These are phyloP conservation scores for Ogataea siamensis DNA, from an alignment of 805 yeast genomes.

Conservation along the genomic window DNA sequence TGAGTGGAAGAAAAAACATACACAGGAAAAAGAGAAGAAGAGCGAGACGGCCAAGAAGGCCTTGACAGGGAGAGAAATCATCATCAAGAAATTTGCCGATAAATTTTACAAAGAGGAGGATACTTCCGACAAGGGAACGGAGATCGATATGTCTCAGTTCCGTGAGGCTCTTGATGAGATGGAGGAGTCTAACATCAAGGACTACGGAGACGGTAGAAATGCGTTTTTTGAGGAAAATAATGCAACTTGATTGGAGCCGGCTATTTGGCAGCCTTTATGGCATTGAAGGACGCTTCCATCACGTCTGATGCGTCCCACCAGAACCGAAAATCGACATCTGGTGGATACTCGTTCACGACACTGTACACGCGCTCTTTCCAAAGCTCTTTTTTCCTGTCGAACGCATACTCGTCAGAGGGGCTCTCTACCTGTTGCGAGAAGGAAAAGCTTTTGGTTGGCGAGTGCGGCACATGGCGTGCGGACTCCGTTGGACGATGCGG, in stretches of 20 bases:
- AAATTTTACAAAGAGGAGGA: constrained; percentile 55
- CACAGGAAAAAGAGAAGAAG: constrained; percentile 48
- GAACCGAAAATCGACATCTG: constrained; percentile 37
- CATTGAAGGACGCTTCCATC: constrained; percentile 32
- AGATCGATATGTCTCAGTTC: constrained; percentile 57
- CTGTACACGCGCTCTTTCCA: constrained; percentile 56
- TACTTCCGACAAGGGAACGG: constrained; percentile 46
- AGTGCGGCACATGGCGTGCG: constrained; percentile 3
- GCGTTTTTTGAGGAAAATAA: constrained; percentile 36
- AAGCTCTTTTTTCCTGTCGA: constrained; percentile 49
- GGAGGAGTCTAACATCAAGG: constrained; percentile 50
- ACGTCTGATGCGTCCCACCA: constrained; percentile 45
- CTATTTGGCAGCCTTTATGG: constrained; percentile 13
- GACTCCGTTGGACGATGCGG: constrained; percentile 14
- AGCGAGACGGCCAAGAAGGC: constrained; percentile 44
- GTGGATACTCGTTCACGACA: constrained; percentile 42
- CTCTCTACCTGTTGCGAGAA: constrained; percentile 10
- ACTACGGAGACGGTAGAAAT: constrained; percentile 66
- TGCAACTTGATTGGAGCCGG: constrained; percentile 3
- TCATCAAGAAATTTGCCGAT: constrained; percentile 58
- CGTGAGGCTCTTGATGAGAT: constrained; percentile 56
- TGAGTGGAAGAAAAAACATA: constrained; percentile 77
- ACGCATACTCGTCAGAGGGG: constrained; percentile 17
- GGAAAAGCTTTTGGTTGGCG: constrained; percentile 9
- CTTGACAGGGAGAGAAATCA: constrained; percentile 67